Conservation (phyloP, 163 green algal genomes). For the Chlamydomonas reinhardtii region DNA sequence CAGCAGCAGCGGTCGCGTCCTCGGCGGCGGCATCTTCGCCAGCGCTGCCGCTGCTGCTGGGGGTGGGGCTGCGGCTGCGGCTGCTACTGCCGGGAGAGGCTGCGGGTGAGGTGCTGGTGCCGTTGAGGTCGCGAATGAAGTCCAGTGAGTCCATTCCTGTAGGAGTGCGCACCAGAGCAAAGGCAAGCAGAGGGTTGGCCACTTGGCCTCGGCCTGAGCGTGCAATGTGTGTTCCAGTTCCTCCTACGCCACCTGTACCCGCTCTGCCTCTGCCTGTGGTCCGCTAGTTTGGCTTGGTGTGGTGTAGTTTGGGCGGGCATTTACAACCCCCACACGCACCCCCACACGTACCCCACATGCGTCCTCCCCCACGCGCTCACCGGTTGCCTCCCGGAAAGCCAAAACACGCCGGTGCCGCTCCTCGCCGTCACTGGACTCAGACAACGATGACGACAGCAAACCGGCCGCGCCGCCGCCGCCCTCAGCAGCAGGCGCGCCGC, state of each 20-base stretch:
- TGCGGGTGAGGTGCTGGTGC: too few species aligned
- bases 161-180: too few species aligned
- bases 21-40: not conserved
- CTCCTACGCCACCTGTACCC: too few species aligned
- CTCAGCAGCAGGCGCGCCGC: not conserved
- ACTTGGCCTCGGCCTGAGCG: too few species aligned
- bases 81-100: not conserved
- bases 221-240: too few species aligned
- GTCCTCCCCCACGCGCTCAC: not conserved
- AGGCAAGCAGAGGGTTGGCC: too few species aligned
- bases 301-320: too few species aligned
- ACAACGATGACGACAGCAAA: too few species aligned
- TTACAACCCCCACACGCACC: too few species aligned
- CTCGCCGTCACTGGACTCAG: not conserved
- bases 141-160: constrained; percentile 37
- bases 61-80: not conserved
- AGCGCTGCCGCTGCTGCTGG: not conserved
- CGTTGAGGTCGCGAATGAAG: constrained; percentile 41
- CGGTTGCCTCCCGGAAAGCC: not conserved
- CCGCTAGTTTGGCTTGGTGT: too few species aligned
- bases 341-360: not conserved
- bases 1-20: too few species aligned
- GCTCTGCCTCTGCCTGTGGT: too few species aligned
- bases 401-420: constrained; percentile 11
- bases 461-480: not conserved